Base-by-base conservation (phyloP, 257 asterid species). In the Oldenlandia corymbosa region DNA sequence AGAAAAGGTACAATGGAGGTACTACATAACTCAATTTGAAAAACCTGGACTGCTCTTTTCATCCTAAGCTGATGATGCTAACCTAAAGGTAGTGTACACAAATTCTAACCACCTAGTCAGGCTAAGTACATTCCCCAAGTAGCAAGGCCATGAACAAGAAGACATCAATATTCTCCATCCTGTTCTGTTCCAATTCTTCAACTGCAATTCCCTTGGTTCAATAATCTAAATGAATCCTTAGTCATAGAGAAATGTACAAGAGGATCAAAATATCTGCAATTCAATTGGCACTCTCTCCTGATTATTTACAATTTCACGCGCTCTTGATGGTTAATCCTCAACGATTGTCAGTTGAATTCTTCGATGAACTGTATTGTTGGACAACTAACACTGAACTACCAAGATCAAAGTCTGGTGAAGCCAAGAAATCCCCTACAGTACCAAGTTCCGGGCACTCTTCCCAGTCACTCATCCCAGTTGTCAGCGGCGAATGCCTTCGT, bases 361-460 rank as follows among this genome's bases (percentile, higher is more conserved):
- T 81, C 23, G 87, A 61, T 68, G 84, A 73, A 80, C 86, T 90
- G 69, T 80, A 72, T 56, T 91, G 97, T 66, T 93, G 99, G 55
- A 93, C 73, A 69, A 93, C 85, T 78, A 93, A 80, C 56, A 93
- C 91, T 11, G 97, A 93, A 68, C 97, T 91, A 57, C 97, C 73
- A 53, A 81, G 84, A 76, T 93, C 96, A 47, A 88, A 90, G 26
- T 87, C 99, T 39, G 96, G 73, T 66, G 99, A 93, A 69, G 99
- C 96, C 83, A 93, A 79, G 66, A 90, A 81, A 72, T 93, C 99
- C 18, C 99, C 99, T 68, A 93, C 85, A 72, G 84, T 87, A 30
- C 99, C 99, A 8, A 93, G 97, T 83, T 88, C 99, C 1, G 96
- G 97, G 72, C 97, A 90, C 75, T 90, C 99, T 80, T 90, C 99